Conservation (phyloP, 208 protist genomes). For the Acanthamoeba quina region DNA sequence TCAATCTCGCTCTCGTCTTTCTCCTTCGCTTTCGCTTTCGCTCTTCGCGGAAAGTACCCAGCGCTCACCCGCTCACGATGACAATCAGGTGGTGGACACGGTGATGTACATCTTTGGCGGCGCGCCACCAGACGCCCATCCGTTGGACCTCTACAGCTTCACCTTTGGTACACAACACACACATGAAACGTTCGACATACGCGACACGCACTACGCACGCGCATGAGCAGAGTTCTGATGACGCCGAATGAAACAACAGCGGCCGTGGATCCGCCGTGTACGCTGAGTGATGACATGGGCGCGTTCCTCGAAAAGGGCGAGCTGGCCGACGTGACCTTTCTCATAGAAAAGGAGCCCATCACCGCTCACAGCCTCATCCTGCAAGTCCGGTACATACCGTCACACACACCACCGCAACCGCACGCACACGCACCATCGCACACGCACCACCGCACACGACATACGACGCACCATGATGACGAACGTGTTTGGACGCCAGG, state of each 20-base stretch:
- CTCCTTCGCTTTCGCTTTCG: neutral
- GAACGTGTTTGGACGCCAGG: neutral
- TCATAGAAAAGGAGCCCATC: neutral
- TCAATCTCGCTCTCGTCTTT: neutral
- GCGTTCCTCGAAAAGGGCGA: neutral
- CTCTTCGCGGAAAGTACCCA: neutral
- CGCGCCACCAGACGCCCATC: neutral
- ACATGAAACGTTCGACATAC: neutral
- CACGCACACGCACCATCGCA: neutral
- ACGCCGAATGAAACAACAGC: neutral
- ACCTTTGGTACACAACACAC: neutral
- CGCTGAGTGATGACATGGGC: constrained; percentile 32
- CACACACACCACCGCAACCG: too few relatives aligned
- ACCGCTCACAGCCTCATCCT: constrained; percentile 28
- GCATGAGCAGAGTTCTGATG: neutral
- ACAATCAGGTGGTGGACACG: neutral
- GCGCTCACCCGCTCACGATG: neutral
- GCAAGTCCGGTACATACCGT: neutral
- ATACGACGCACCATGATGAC: too few relatives aligned
- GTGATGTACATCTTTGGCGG: neutral
- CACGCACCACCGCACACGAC: neutral
- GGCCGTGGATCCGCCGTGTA: neutral
- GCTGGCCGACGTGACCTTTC: neutral
- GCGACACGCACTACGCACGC: too few relatives aligned
- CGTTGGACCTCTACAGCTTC: neutral